Evolutionary conservation across 805 yeast genomes (phyloP).

Genomic region (Myxozyma udenii): DNA sequence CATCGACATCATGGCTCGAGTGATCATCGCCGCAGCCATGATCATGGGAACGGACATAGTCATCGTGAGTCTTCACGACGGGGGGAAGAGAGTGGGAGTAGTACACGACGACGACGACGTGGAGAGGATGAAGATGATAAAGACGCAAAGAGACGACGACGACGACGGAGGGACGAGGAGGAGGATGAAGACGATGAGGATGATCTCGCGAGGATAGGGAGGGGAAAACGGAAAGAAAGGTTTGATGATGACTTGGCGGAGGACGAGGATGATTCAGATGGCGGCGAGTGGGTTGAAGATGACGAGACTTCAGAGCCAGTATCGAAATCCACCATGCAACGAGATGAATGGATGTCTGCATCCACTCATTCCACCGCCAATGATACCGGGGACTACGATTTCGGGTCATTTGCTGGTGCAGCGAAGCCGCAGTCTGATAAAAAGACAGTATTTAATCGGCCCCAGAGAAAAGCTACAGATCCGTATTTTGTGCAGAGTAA

Average conservation of each 20-base stretch:
- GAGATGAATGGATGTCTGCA: slow-evolving; percentile 25
- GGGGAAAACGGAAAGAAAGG: not conserved
- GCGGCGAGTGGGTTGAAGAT: slow-evolving; percentile 9
- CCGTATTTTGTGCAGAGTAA: slow-evolving; percentile 15
- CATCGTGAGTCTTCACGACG: not conserved
- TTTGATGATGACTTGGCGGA: slow-evolving; percentile 6
- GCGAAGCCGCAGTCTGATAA: not conserved
- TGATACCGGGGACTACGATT: slow-evolving; percentile 35
- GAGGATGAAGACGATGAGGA: slow-evolving; percentile 5
- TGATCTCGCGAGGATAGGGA: not conserved
- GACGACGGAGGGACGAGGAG: slow-evolving; percentile 1
- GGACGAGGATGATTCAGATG: slow-evolving; percentile 1
- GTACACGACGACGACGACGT: no score
- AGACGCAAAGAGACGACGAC: not conserved
- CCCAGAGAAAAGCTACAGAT: slow-evolving; percentile 9
- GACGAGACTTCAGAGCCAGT: not conserved
- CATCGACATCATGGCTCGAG: slow-evolving; percentile 2
- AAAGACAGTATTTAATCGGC: slow-evolving; percentile 13
- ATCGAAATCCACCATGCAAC: not conserved
- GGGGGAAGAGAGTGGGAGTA: no score
- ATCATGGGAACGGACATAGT: not conserved
- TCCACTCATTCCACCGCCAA: not conserved
- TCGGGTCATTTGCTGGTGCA: slow-evolving; percentile 15
- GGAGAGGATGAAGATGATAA: no score
- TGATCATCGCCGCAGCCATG: not conserved